Evolutionary conservation across 805 yeast genomes (phyloP).

Genomic region (Yarrowia hollandica): DNA sequence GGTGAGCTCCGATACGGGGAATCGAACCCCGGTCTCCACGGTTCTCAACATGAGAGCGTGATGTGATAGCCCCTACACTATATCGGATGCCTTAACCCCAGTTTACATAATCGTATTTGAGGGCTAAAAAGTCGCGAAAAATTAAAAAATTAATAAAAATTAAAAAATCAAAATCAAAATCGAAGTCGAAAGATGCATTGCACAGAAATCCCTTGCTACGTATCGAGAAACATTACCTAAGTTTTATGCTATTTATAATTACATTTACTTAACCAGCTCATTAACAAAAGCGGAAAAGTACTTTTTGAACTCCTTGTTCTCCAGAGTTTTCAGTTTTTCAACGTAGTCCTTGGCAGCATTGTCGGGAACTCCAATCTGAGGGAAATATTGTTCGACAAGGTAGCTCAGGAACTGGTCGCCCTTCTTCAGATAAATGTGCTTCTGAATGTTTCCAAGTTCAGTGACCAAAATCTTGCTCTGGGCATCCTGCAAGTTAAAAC

Average conservation of each 20-base stretch:
- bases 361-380: constrained; percentile 57
- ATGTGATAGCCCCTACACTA: constrained; percentile 28
- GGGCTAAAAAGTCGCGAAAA: not conserved
- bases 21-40: constrained; percentile 29
- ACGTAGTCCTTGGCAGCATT: constrained; percentile 63
- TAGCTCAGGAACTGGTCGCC: constrained; percentile 53
- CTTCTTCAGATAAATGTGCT: constrained; percentile 55
- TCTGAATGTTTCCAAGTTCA: constrained; percentile 72
- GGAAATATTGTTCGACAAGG: constrained; percentile 52
- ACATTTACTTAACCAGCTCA: constrained; percentile 27
- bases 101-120: not conserved
- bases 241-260: constrained; percentile 17
- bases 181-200: not conserved
- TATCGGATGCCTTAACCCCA: not conserved
- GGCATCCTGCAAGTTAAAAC: constrained; percentile 72
- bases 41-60: constrained; percentile 26
- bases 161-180: not conserved
- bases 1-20: constrained; percentile 22
- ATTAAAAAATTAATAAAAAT: not conserved
- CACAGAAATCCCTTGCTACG: not conserved
- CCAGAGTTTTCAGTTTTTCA: constrained; percentile 54
- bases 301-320: constrained; percentile 67
- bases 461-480: constrained; percentile 70
- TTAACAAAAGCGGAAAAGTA: constrained; percentile 55
- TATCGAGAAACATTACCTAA: not conserved